Evolutionary conservation across 148 eudicot genomes (phyloP), one percentile per base, ranked within the genome.

Genomic region (Camellia granthamiana): DNA sequence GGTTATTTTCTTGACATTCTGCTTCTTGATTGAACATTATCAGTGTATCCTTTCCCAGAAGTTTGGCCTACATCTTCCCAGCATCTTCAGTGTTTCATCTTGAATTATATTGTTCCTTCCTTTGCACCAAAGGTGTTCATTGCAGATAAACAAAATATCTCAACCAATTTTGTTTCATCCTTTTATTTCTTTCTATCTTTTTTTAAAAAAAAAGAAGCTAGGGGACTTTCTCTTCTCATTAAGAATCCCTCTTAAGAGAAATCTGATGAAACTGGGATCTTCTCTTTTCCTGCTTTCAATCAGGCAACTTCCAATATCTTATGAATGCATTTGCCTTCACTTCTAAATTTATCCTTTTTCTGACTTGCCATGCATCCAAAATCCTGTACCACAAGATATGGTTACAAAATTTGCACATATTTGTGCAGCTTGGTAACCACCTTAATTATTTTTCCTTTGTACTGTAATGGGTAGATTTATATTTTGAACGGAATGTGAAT

Each of bases 31-130:
- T 58, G 18, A 47, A 43, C 5, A 12, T 6, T 2, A n/a, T 11
- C 69, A 76, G 18, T 11, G 2, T 43, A n/a, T 46, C 16, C 30
- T 60, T 75, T 60, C 54, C 44, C 43, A 46, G 11, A 60, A 76
- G 52, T 43, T 69, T 44, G 52, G 30, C 56, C 69, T 62, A 43
- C 47, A 13, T 43, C 16, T 43, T 42, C 44, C 72, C 51, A 42
- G 7, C 42, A 42, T 6, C 19, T 69, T 23, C 30, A 23, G 30
- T 23, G 30, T 43, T 62, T 63, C 56, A 62, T 61, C 69, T 46
- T 76, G 69, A 76, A 76, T n/a, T 46, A 46, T 55, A 60, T 43
- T n/a, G 38, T 13, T 77, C 41, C 19, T 72, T 23, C 41, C 52
- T 13, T 4, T 21, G 0, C 9, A 46, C 42, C n/a, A 42, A 67